phyloP scores from a whole-genome alignment of 108 stramenopile species.

The Schizochytrium sp. region DNA sequence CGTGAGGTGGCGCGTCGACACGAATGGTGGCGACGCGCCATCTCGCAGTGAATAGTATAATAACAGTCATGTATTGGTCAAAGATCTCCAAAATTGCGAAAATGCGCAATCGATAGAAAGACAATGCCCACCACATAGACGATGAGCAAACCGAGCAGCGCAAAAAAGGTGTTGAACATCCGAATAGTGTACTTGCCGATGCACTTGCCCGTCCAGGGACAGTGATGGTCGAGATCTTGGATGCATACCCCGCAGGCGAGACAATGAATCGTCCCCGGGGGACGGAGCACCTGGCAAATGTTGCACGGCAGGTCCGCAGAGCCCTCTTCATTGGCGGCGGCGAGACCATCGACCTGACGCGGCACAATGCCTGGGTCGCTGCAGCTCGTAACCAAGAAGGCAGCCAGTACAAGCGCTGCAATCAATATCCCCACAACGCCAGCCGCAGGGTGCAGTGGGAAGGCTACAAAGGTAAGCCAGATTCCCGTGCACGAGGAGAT shows the following conservation, averaged over 20 bases:
- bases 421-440: background rate
- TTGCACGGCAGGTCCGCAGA: background rate
- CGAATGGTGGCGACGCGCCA: background rate
- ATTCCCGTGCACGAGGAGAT: background rate
- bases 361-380: slow-evolving; percentile 44
- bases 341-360: background rate
- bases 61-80: no score
- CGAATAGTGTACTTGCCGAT: slow-evolving; percentile 31
- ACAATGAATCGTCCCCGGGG: slow-evolving; percentile 33
- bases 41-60: background rate
- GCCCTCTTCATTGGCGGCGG: background rate
- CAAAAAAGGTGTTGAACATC: slow-evolving; percentile 1
- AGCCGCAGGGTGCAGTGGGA: background rate
- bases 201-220: slow-evolving; percentile 49
- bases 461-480: background rate
- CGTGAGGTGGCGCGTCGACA: background rate
- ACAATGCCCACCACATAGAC: background rate
- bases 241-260: slow-evolving; percentile 39
- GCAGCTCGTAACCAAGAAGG: slow-evolving; percentile 42
- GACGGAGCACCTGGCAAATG: slow-evolving; percentile 32
- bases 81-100: background rate
- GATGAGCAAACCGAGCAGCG: background rate
- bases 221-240: slow-evolving; percentile 38
- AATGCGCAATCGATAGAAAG: background rate
- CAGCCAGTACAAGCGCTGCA: background rate